Base-by-base conservation (phyloP, 805 yeast genomes). In the Zygotorulaspora chibaensis region DNA sequence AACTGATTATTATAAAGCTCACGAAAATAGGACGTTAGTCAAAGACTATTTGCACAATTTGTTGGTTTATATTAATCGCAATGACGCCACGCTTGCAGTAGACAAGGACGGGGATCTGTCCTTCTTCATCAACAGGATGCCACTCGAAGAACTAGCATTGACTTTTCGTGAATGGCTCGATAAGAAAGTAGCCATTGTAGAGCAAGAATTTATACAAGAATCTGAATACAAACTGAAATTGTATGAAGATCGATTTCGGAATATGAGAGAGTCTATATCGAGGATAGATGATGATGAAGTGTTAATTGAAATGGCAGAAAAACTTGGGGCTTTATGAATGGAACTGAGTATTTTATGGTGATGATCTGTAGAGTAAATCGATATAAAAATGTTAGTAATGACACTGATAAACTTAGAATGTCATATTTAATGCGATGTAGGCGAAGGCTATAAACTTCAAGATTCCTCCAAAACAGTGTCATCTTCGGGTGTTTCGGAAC, bases 91-190 rank as follows among this genome's bases (percentile, higher is more conserved):
- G 3, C 40, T 64, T 16, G 42, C 48, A 51, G 79, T 82, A 50
- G 95, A 85, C 58, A 60, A 70, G 34, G 87, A 82, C 47, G 89
- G 91, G 1, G 75, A 75, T 25, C 63, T 85, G 17, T 77, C 86
- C 0, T 70, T 71, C 40, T 84, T 84, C 55, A 78, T 84, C 6
- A 72, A 80, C 1, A 79, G 79, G 35, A 80, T 85, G 79, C 90
- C 91, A 0, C 79, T 75, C 26, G 76, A 76, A 20, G 89, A 85
- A 57, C 69, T 85, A 53, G 71, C 76, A 10, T 79, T 83, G 83
- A 77, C 84, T 0, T 75, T 87, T n/a, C 71, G 73, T 40, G 77
- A 84, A 48, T 88, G 95, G 95, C 65, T 85, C 5, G 60, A 69
- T 28, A 69, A 69, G 25, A 73, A 75, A 25, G 70, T 80, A 29